Percentiles rank a stretch among this genome's conserved stretches.
phyloP scores from a whole-genome alignment of 2,329 filamentous ascomycete species.

The Exophiala alcalophila region DNA sequence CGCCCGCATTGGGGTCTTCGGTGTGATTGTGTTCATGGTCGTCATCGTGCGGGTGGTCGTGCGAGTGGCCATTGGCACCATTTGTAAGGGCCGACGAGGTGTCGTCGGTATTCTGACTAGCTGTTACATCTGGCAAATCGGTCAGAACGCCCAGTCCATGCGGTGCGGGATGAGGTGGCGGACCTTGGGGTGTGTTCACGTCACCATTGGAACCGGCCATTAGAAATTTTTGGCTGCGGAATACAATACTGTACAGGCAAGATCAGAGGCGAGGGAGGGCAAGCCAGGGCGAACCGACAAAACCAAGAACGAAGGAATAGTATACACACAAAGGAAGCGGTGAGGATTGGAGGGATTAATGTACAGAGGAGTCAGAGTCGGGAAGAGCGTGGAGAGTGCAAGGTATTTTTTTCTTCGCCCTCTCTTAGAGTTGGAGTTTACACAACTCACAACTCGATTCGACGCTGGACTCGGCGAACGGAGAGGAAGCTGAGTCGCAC shows the following conservation, averaged over 20 bases:
- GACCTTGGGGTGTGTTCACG: conserved; percentile 29
- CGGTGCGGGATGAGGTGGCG: background rate
- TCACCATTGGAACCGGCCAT: conserved; percentile 30
- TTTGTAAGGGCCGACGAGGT: conserved; percentile 16
- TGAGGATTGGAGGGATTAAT: conserved; percentile 11
- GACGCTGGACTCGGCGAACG: too few species aligned
- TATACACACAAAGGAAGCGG: conserved; percentile 25
- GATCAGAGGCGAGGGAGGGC: conserved; percentile 6
- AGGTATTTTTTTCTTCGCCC: conserved; percentile 4
- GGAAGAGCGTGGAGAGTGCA: background rate
- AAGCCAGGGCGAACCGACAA: conserved; percentile 14
- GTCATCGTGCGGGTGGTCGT: conserved; percentile 23
- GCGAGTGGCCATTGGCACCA: conserved; percentile 24
- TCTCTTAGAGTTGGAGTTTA: conserved; percentile 3
- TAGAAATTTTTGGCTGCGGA: conserved; percentile 13
- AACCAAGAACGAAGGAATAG: conserved; percentile 22
- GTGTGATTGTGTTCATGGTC: conserved; percentile 27
- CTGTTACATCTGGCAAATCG: conserved; percentile 16
- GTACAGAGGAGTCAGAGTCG: conserved; percentile 13
- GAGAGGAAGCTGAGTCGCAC: too few species aligned
- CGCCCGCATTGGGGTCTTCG: conserved; percentile 35
- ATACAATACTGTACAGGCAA: conserved; percentile 27
- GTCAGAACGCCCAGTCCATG: conserved; percentile 5
- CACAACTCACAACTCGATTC: background rate
- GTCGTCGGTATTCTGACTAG: conserved; percentile 8